These are phyloP conservation scores for Mycena galericulata DNA, from an alignment of 768 basidiomycete genomes.

Conservation along the genomic window DNA sequence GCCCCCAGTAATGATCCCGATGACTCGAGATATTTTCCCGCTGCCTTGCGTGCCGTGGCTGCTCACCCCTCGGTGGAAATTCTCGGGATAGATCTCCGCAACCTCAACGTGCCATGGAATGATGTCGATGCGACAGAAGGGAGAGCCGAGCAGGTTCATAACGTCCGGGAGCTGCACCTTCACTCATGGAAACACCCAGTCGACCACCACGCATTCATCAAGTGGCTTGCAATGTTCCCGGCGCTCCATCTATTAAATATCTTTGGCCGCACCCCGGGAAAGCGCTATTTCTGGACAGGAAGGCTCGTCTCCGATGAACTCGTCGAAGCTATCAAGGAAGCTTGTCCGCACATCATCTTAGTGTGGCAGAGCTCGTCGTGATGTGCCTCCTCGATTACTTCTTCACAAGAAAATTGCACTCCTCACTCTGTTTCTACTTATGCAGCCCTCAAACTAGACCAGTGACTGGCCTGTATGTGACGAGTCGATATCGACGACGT, in stretches of 20 bases:
- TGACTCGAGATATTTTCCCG: not conserved
- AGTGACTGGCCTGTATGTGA: too few species aligned
- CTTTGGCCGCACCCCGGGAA: not conserved
- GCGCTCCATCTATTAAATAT: constrained; percentile 1
- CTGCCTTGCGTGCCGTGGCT: not conserved
- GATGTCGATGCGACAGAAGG: not conserved
- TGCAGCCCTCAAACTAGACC: too few species aligned
- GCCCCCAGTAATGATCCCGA: not conserved
- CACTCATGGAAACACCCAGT: constrained; percentile 1
- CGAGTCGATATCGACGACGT: too few species aligned
- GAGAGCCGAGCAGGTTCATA: not conserved
- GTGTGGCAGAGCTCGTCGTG: too few species aligned
- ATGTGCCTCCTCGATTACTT: too few species aligned
- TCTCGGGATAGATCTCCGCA: not conserved
- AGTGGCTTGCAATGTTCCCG: constrained; percentile 21
- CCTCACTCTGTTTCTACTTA: too few species aligned
- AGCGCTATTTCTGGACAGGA: too few species aligned
- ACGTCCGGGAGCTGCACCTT: not conserved
- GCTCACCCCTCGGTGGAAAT: constrained; percentile 3
- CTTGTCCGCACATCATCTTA: too few species aligned
- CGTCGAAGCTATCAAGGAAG: too few species aligned
- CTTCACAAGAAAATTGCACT: too few species aligned
- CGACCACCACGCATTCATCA: not conserved
- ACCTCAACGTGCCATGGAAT: not conserved
- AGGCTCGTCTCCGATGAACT: too few species aligned